Evolutionary conservation across 2,329 filamentous ascomycete genomes (phyloP).

Genomic region (Dactylellina leptospora): DNA sequence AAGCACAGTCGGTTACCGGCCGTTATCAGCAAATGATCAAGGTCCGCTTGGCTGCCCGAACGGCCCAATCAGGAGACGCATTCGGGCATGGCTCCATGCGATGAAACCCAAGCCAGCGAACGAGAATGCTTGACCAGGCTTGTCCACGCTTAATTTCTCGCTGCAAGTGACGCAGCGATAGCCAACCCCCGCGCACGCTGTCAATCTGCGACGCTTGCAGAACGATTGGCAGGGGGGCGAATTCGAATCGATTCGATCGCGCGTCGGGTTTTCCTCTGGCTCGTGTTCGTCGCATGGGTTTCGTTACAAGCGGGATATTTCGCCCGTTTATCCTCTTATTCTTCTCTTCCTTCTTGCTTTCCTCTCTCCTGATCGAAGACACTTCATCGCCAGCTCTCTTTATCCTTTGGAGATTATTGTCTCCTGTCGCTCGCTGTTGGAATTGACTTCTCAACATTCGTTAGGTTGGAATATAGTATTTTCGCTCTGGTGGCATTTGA

Average conservation of each 20-base stretch:
- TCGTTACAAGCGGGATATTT: slow-evolving; percentile 18
- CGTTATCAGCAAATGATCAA: slow-evolving; percentile 28
- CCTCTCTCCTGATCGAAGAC: neutral
- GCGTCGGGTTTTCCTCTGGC: neutral
- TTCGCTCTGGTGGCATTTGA: neutral
- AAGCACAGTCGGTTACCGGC: no score
- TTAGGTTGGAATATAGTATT: neutral
- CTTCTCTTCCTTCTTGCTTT: slow-evolving; percentile 7
- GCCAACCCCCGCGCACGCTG: slow-evolving; percentile 35
- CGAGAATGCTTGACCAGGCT: slow-evolving; percentile 8
- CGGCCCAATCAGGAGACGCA: slow-evolving; percentile 8
- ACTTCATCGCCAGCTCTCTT: neutral
- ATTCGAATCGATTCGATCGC: slow-evolving; percentile 17
- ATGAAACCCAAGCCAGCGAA: slow-evolving; percentile 37
- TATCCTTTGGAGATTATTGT: neutral
- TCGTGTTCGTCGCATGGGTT: neutral
- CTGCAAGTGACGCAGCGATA: slow-evolving; percentile 26
- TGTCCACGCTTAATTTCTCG: slow-evolving; percentile 10
- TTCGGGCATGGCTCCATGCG: slow-evolving; percentile 8
- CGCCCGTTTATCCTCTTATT: slow-evolving; percentile 1
- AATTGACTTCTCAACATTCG: neutral
- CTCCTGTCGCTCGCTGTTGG: neutral
- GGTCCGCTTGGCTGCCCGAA: slow-evolving; percentile 24
- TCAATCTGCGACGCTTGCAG: slow-evolving; percentile 20
- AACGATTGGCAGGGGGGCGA: slow-evolving; percentile 4